Base-by-base conservation (phyloP, 805 yeast genomes). In the Candida dendrica region DNA sequence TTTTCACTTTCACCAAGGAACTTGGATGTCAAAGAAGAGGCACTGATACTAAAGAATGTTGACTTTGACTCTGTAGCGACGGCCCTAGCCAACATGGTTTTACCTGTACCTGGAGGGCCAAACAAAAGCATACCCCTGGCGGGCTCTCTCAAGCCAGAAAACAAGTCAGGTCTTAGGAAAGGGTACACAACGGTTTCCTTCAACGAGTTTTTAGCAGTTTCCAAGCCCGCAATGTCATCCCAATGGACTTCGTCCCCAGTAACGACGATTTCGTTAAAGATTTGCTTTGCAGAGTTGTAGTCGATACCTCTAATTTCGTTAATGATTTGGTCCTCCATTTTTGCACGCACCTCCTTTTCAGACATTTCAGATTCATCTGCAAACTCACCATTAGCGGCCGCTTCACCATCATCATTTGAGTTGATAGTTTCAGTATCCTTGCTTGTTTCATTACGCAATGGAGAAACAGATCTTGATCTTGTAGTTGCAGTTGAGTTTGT, bases 41-140 rank as follows among this genome's bases (percentile, higher is more conserved):
- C 95, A 51, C 91, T 81, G 30, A 91, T 90, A 32, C 95, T 80
- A 59, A 91, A 91, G 60, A 91, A 91, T 0, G 98, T 91, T 0
- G 96, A 87, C 46, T 85, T 83, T 3, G 96, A 85, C 63, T 93
- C 98, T 0, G 96, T 89, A 1, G 98, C 98, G 6, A 93, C 98
- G 0, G 98, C 97, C 49, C 96, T 72, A 0, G 98, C 98, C 48
- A 91, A 72, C 98, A 93, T 91, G 0, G 98, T 91, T 55, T 91
- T 91, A 45, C 98, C 98, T 0, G 98, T 91, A 7, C 98, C 98
- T 0, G 98, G 98, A 0, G 98, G 98, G 0, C 98, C 98, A 65
- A 91, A 91, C 36, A 91, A 65, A 22, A 91, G 69, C 96, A 91
- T 90, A 3, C 98, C 98, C 52, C 96, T 68, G 0, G 95, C 93